A percentile compares a stretch with the other conserved stretches of the same genome.
Evolutionary conservation across 2,329 filamentous ascomycete genomes (phyloP).

Genomic region (Aspergillus costaricaensis): DNA sequence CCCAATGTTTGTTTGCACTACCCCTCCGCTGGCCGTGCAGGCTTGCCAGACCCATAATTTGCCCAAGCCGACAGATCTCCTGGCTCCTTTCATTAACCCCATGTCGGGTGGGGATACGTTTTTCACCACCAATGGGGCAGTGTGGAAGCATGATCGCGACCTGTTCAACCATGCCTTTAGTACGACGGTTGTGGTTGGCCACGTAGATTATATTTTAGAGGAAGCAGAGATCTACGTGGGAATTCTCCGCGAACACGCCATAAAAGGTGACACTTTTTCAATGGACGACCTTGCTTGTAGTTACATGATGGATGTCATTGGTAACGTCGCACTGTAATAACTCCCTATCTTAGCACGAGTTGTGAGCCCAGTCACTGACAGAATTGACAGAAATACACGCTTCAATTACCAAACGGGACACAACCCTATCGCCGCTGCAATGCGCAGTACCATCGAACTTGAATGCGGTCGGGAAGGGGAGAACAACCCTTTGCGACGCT

Average conservation of each 20-base stretch:
- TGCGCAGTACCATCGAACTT: slow-evolving; percentile 6
- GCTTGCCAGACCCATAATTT: background rate
- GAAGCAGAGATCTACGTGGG: background rate
- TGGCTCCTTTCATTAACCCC: background rate
- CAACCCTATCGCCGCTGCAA: slow-evolving; percentile 7
- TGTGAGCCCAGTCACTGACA: background rate
- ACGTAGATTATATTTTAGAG: background rate
- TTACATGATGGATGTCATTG: background rate
- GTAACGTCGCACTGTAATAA: slow-evolving; percentile 7
- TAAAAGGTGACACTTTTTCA: background rate
- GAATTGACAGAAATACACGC: background rate
- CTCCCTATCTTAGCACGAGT: no score
- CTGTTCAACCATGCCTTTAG: background rate
- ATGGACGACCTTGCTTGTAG: background rate
- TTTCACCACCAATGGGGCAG: background rate
- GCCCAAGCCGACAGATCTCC: background rate
- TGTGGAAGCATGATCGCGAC: background rate
- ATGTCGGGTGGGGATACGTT: background rate
- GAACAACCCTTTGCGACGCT: background rate
- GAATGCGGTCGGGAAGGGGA: background rate
- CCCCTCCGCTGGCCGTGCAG: background rate
- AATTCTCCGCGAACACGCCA: background rate
- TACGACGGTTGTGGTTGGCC: background rate
- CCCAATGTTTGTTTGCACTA: background rate
- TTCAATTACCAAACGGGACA: background rate